A percentile compares a stretch with the other conserved stretches of the same genome.
Evolutionary conservation across 1,139 yeast species (phyloP).

Genomic region (Yamadazyma spencermartinsiae): DNA sequence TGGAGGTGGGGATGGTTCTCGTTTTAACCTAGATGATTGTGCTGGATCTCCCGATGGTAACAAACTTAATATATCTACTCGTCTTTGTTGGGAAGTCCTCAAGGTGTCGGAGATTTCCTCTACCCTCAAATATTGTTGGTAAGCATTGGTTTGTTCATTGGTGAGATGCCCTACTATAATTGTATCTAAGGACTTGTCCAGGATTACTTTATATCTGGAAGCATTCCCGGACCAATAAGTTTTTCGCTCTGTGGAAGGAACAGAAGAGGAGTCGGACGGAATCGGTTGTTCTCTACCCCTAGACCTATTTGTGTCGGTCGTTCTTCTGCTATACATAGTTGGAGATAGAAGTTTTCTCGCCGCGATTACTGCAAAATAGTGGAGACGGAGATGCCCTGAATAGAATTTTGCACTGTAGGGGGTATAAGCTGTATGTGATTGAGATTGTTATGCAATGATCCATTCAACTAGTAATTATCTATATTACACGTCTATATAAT

Average conservation of each 20-base stretch:
- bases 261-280: conserved; percentile 3
- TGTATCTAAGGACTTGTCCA: conserved; percentile 37
- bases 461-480: too few species aligned
- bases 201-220: conserved; percentile 30
- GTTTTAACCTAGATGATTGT: conserved; percentile 27
- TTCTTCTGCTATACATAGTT: conserved; percentile 12
- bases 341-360: not conserved
- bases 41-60: conserved; percentile 36
- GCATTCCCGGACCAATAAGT: conserved; percentile 50
- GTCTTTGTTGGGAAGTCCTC: conserved; percentile 52
- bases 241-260: conserved; percentile 4
- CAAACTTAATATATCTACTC: conserved; percentile 40
- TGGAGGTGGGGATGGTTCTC: conserved; percentile 94
- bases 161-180: conserved; percentile 59
- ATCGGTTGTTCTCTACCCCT: conserved; percentile 3
- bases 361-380: too few species aligned
- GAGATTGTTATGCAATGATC: too few species aligned
- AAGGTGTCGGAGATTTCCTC: conserved; percentile 64
- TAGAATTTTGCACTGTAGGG: too few species aligned
- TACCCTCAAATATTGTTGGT: conserved; percentile 70
- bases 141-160: conserved; percentile 82
- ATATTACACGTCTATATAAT: too few species aligned
- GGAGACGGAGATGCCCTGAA: too few species aligned
- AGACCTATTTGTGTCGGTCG: conserved; percentile 6
- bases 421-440: too few species aligned